Evolutionary conservation across 2,329 filamentous ascomycete species (phyloP), one percentile per base, ranked within the genome.

Genomic region (Fusarium decemcellulare): DNA sequence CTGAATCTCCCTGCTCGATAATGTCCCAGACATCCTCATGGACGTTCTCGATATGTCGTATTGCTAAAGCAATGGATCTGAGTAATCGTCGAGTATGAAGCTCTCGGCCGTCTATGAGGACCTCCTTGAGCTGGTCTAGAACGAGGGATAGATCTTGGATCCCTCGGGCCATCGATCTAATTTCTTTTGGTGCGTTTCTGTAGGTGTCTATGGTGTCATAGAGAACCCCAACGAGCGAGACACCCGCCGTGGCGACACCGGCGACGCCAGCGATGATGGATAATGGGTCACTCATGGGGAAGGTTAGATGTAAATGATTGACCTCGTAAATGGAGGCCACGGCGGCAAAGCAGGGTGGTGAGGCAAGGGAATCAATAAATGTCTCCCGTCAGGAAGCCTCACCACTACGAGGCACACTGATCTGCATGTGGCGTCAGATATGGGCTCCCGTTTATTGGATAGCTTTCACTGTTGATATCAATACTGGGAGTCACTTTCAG

Each of bases 251-350:
- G 9, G 48, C 48, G 34, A 52, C 29, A 23, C 48, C 48, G 1
- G 48, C 34, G 6, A 52, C 48, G 14, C 34, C 48, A 2, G 48
- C 48, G 18, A 52, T 52, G 34, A 52, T 52, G 6, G 48, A 52
- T 10, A 52, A 39, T n/a, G 48, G 48, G 29, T 52, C 48, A 11
- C 32, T 34, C 48, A 52, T 52, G n/a, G 27, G 27, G 48, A 51
- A 11, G 32, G 11, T 34, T 34, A 5, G 11, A 8, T 8, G 11
- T 2, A 5, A 11, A 34, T 5, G 11, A 8, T 34, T 34, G 32
- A 34, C 32, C 32, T 11, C 8, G 32, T 3, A 9, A 11, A 34
- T 11, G 32, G 32, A 34, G 32, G 6, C 6, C 2, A 34, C 32
- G 6, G 18, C n/a, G n/a, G 30, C 6, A 10, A 34, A 34, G 30